phyloP scores from a whole-genome alignment of 164 flowering plant genomes.

The Cinnamomum chago region DNA sequence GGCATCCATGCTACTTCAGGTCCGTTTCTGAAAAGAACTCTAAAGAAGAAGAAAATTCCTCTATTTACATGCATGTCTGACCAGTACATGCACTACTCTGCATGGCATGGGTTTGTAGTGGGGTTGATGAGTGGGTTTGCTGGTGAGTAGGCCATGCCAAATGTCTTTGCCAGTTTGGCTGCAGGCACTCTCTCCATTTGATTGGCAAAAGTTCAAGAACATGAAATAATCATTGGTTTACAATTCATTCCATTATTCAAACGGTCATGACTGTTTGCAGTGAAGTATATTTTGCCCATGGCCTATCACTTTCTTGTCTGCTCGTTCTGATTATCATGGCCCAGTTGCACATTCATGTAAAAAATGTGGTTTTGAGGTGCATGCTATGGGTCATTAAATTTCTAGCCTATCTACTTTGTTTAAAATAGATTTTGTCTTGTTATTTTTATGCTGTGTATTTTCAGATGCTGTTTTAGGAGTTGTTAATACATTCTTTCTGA shows the following conservation, averaged over 20 bases:
- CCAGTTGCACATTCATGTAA: not conserved
- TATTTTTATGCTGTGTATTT: not conserved
- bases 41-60: not conserved
- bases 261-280: not conserved
- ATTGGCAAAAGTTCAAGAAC: not conserved
- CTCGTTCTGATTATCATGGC: not conserved
- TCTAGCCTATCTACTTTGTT: not conserved
- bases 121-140: not conserved
- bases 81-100: not conserved
- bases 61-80: not conserved
- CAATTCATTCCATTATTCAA: not conserved
- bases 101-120: not conserved
- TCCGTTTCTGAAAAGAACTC: constrained; percentile 8
- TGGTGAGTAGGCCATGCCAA: too few species aligned
- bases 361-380: not conserved
- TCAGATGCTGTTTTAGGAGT: not conserved
- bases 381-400: not conserved
- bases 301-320: not conserved
- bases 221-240: not conserved
- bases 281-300: not conserved
- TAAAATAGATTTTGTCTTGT: not conserved
- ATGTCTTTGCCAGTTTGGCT: too few species aligned
- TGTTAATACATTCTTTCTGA: not conserved
- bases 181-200: too few species aligned
- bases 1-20: constrained; percentile 85